A percentile compares a stretch with the other conserved stretches of the same genome.
Evolutionary conservation across 1,139 yeast species (phyloP).

Genomic region (Blastobotrys arbuscula): DNA sequence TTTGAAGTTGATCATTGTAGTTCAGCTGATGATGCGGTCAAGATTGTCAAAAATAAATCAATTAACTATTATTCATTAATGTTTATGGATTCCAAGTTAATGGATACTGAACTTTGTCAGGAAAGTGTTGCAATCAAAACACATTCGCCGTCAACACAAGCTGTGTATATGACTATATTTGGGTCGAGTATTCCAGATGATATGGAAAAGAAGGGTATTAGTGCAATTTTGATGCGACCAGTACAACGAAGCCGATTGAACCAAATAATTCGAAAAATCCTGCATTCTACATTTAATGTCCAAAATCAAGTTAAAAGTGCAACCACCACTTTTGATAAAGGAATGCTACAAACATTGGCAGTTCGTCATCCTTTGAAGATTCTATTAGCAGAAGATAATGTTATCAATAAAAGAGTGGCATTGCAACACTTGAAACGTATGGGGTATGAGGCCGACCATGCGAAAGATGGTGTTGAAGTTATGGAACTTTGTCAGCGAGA

Average conservation of each 20-base stretch:
- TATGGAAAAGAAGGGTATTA: conserved; percentile 25
- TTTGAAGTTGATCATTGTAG: conserved; percentile 32
- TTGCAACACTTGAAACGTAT: conserved; percentile 46
- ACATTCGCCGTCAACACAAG: conserved; percentile 22
- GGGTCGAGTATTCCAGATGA: conserved; percentile 26
- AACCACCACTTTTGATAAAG: conserved; percentile 23
- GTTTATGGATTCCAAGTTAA: conserved; percentile 26
- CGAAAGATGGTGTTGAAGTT: conserved; percentile 51
- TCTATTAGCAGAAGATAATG: conserved; percentile 49
- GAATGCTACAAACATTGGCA: conserved; percentile 29
- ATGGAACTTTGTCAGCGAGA: conserved; percentile 39
- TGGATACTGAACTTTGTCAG: conserved; percentile 19
- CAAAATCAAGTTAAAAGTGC: conserved; percentile 23
- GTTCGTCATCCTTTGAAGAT: conserved; percentile 42
- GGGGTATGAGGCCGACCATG: conserved; percentile 52
- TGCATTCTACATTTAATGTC: conserved; percentile 22
- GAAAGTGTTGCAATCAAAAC: conserved; percentile 19
- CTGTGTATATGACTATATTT: conserved; percentile 27
- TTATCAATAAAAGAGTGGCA: conserved; percentile 48
- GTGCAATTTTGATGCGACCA: conserved; percentile 28
- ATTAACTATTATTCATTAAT: conserved; percentile 23
- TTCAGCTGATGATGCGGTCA: conserved; percentile 18
- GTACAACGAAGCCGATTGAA: conserved; percentile 25
- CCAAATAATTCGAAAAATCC: conserved; percentile 24
- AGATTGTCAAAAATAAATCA: conserved; percentile 16